Conservation (phyloP, 192 early-diverging fungal species). For the Coemansia sp. region DNA sequence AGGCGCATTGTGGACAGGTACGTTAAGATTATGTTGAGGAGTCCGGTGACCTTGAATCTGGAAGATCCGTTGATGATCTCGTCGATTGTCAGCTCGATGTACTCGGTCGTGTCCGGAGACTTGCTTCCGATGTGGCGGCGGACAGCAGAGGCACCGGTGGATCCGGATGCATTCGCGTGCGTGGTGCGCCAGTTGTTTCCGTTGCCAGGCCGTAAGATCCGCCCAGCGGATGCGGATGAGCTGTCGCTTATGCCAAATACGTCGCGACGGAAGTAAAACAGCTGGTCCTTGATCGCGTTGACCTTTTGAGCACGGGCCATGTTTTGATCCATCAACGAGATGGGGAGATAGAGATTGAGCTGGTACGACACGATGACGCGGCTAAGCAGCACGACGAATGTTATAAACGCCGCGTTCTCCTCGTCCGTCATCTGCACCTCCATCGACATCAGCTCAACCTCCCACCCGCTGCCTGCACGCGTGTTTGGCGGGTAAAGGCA, state of each 20-base stretch:
- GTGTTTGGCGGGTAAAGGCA: constrained; percentile 97
- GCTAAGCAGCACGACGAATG: constrained; percentile 94
- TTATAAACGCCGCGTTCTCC: constrained; percentile 93
- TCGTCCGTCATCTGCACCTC: constrained; percentile 96
- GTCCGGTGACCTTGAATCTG: constrained; percentile 67
- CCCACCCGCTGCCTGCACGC: constrained; percentile 87
- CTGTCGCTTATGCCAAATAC: constrained; percentile 59
- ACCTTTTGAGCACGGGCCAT: constrained; percentile 82
- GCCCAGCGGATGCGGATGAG: constrained; percentile 33
- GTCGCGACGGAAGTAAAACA: constrained; percentile 90
- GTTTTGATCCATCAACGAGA: constrained; percentile 94
- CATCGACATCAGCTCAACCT: constrained; percentile 95
- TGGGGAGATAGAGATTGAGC: constrained; percentile 94
- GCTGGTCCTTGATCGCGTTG: constrained; percentile 72
- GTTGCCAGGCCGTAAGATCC: constrained; percentile 34
- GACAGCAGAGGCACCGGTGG: not conserved
- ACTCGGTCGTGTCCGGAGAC: constrained; percentile 56
- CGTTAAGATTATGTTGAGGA: constrained; percentile 74
- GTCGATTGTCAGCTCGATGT: constrained; percentile 78
- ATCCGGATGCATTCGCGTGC: not conserved
- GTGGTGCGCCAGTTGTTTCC: constrained; percentile 11
- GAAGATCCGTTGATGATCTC: constrained; percentile 90
- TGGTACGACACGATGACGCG: constrained; percentile 81
- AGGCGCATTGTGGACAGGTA: constrained; percentile 78
- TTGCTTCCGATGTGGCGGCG: constrained; percentile 12